Percentiles rank a stretch among this genome's conserved stretches.
These are phyloP conservation scores for Suillus fuscotomentosus DNA, from an alignment of 768 basidiomycete species.

Conservation along the genomic window DNA sequence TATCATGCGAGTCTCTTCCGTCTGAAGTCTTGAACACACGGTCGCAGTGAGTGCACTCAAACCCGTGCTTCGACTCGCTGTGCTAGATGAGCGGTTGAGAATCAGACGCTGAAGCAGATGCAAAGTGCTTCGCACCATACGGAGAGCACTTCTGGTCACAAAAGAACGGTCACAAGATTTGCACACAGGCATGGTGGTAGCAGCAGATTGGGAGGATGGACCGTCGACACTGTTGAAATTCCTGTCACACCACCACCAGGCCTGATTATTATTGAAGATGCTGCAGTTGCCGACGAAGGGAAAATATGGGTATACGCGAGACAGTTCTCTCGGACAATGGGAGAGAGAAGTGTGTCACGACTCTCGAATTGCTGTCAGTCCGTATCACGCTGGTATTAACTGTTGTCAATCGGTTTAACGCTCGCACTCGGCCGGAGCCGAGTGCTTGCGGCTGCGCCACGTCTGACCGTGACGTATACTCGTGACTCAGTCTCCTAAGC, in stretches of 20 bases:
- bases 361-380: neutral
- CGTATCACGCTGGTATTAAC: too few relatives aligned
- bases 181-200: conserved; percentile 19
- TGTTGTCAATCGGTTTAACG: too few relatives aligned
- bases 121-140: conserved; percentile 12
- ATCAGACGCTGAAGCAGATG: too few relatives aligned
- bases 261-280: neutral
- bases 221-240: neutral
- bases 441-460: too few relatives aligned
- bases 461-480: too few relatives aligned
- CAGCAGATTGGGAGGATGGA: neutral
- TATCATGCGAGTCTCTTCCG: conserved; percentile 11
- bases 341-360: neutral
- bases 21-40: conserved; percentile 5
- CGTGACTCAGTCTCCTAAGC: too few relatives aligned
- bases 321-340: neutral
- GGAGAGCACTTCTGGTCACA: conserved; percentile 7
- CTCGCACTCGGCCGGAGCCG: too few relatives aligned
- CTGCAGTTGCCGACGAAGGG: too few relatives aligned
- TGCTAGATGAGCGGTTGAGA: neutral
- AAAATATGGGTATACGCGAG: neutral
- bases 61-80: neutral
- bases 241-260: neutral
- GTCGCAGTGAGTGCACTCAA: conserved; percentile 16
- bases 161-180: conserved; percentile 19